These are phyloP conservation scores for Artemisia tridentata DNA, from an alignment of 129 eudicot genomes.

Conservation along the genomic window DNA sequence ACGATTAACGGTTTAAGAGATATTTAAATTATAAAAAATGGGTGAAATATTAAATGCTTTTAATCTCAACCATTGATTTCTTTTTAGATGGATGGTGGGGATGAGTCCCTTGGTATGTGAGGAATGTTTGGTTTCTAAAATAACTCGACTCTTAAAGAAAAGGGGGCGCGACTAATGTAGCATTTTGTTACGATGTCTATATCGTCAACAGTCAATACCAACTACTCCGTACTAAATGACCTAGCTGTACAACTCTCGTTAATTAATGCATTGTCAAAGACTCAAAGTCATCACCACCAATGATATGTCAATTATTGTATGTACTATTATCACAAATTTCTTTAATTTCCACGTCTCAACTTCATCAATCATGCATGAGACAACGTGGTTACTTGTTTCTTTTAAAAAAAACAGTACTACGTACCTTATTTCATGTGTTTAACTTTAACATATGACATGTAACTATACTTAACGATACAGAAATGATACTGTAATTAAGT, in stretches of 20 bases:
- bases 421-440: too few species aligned
- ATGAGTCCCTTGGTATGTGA: too few species aligned
- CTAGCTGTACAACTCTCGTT: constrained; percentile 16
- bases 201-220: constrained; percentile 23
- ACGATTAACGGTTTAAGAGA: too few species aligned
- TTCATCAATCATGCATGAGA: constrained; percentile 13
- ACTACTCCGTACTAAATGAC: background rate
- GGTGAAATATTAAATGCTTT: too few species aligned
- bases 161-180: constrained; percentile 8
- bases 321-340: background rate
- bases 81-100: too few species aligned
- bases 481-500: too few species aligned
- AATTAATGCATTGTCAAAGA: constrained; percentile 6
- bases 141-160: too few species aligned
- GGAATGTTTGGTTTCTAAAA: too few species aligned
- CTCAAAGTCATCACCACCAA: background rate
- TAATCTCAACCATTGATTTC: too few species aligned
- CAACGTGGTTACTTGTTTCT: background rate
- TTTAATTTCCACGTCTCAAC: constrained; percentile 24
- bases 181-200: background rate
- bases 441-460: too few species aligned
- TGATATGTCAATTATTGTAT: background rate
- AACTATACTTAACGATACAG: too few species aligned
- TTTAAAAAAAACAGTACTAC: background rate
- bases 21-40: too few species aligned